Evolutionary conservation across 176 grass and related monocot genomes (phyloP), one percentile per base, ranked within the genome.

Genomic region (Ensete glaucum): DNA sequence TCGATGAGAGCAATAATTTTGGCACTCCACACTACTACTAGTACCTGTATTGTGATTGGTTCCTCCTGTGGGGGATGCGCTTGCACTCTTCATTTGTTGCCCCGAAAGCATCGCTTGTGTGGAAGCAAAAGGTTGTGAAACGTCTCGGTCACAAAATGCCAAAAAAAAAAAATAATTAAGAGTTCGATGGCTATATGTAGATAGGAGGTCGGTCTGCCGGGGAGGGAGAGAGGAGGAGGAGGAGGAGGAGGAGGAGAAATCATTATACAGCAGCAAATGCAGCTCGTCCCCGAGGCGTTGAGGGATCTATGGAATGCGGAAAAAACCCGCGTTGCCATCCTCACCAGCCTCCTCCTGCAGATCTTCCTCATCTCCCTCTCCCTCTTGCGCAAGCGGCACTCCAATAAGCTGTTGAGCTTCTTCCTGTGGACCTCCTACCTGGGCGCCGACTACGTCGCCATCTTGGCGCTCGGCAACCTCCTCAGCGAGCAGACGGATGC

Each of bases 401-500:
- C 54, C 8, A 60, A 53, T 10, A 14, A 13, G 2, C 23, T 53
- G 20, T 27, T 66, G 5, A 59, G 66, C 51, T 1, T 60, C 27
- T 53, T 81, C 53, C 62, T 87, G 72, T 87, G 81, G 85, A 48
- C 4, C 20, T 63, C 57, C 2, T 83, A 83, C 67, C 20, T 83
- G 3, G 24, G 17, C 14, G 78, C 85, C 2, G 53, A 72, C 43
- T 73, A 16, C 16, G 10, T 87, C 17, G 63, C 85, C 13, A 19
- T 15, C 2, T 64, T 83, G 2, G 70, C 76, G 26, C 81, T 87
- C 0, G 81, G 85, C 71, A 71, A 79, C 76, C 77, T 83, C 34
- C 60, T 79, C 53, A 73, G 22, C n/a, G 15, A 54, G 34, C 69
- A 72, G 19, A 52, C 26, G 23, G 5, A 58, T 15, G 21, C 5